Conservation (phyloP, 208 protist species). For the Trypanosomatidae sp. region DNA sequence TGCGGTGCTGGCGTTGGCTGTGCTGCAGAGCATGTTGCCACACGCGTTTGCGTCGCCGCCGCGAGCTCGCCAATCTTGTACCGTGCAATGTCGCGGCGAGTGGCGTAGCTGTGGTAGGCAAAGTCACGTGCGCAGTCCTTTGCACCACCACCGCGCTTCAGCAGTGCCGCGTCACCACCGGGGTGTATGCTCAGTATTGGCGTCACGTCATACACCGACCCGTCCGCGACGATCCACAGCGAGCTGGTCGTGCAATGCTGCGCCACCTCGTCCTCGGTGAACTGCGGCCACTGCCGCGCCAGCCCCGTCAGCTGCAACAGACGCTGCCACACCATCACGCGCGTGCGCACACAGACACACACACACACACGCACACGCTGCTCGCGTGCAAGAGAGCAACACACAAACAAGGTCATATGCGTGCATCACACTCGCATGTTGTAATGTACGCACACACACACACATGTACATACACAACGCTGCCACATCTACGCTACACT, state of each 20-base stretch:
- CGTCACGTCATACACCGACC: slow-evolving; percentile 69
- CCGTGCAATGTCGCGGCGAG: slow-evolving; percentile 12
- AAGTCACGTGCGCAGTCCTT: slow-evolving; percentile 49
- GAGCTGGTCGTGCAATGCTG: slow-evolving; percentile 33
- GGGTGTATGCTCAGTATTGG: slow-evolving; percentile 36
- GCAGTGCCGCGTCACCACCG: slow-evolving; percentile 36
- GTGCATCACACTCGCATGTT: too few species aligned
- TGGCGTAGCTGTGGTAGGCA: slow-evolving; percentile 34
- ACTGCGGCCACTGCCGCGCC: slow-evolving; percentile 22
- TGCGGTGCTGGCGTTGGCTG: background rate
- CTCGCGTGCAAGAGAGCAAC: too few species aligned
- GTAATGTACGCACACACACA: too few species aligned
- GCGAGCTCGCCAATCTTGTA: slow-evolving; percentile 55
- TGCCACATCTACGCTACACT: too few species aligned
- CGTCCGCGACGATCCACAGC: slow-evolving; percentile 48
- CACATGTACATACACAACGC: too few species aligned
- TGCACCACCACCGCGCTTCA: slow-evolving; percentile 51
- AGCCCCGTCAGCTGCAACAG: slow-evolving; percentile 27
- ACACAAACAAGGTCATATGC: too few species aligned
- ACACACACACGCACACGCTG: too few species aligned
- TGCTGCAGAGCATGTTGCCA: background rate
- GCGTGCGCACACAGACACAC: too few species aligned
- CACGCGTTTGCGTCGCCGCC: too few species aligned
- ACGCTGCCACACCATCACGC: too few species aligned
- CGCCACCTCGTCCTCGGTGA: slow-evolving; percentile 43